These are phyloP conservation scores for Naematelia encephala DNA, from an alignment of 768 basidiomycete species.

Conservation along the genomic window DNA sequence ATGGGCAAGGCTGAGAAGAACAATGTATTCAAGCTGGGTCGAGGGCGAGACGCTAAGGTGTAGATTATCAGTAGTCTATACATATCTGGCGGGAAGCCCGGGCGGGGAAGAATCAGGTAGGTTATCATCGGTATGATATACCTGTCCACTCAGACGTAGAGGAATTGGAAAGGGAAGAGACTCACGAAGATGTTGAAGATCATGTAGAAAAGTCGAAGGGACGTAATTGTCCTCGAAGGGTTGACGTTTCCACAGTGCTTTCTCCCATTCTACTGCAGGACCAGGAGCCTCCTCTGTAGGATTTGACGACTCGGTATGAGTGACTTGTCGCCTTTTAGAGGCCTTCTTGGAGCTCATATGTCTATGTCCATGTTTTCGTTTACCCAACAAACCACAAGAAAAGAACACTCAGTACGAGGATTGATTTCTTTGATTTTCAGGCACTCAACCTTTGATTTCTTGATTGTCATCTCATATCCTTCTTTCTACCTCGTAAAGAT, in stretches of 20 bases:
- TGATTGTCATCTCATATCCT: too few species aligned
- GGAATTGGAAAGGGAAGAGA: not conserved
- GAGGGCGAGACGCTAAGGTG: conserved; percentile 23
- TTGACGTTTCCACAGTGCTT: conserved; percentile 54
- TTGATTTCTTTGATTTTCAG: too few species aligned
- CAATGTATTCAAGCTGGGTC: conserved; percentile 22
- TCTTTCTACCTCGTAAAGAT: too few species aligned
- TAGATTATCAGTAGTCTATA: conserved; percentile 5
- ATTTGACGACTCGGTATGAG: not conserved
- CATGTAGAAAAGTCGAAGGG: conserved; percentile 70
- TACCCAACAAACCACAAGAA: too few species aligned
- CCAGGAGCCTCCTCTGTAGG: not conserved
- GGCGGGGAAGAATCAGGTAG: too few species aligned
- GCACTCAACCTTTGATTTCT: too few species aligned
- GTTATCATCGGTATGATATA: too few species aligned
- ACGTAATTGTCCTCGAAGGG: conserved; percentile 82
- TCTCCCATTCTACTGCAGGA: conserved; percentile 30
- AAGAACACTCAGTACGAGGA: too few species aligned
- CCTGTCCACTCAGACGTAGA: not conserved
- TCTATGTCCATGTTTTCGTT: too few species aligned
- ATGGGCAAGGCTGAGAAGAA: conserved; percentile 55
- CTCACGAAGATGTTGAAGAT: conserved; percentile 56
- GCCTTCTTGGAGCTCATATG: too few species aligned
- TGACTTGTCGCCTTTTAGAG: too few species aligned
- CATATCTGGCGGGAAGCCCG: not conserved